Evolutionary conservation across 1,284 basidiomycete species (phyloP).

Genomic region (Puccinia coronata): DNA sequence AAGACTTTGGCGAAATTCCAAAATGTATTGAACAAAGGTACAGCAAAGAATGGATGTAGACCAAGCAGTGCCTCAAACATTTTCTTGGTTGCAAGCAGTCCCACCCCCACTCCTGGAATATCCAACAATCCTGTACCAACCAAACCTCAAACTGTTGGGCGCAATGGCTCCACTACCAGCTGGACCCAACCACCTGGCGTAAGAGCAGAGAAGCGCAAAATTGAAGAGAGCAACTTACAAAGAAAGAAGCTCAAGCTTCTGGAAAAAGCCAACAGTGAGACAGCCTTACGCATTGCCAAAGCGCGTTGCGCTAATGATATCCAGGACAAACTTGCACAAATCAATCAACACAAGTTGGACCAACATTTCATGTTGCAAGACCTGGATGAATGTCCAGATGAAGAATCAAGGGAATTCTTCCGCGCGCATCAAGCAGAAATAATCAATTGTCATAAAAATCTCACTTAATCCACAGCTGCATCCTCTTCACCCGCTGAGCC

Average conservation of each 20-base stretch:
- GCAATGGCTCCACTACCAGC: neutral
- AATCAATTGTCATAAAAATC: neutral
- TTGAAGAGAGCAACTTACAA: constrained; percentile 6
- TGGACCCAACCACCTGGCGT: neutral
- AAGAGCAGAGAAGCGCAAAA: neutral
- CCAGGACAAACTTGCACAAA: neutral
- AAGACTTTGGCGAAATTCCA: neutral
- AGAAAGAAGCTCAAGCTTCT: neutral
- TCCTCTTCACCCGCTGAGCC: neutral
- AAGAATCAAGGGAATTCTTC: neutral
- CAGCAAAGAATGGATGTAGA: neutral
- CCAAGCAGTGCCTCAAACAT: too few species aligned
- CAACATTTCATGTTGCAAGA: neutral
- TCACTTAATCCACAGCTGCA: neutral
- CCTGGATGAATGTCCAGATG: neutral
- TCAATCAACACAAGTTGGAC: neutral
- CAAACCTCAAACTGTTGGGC: neutral
- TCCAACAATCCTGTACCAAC: neutral
- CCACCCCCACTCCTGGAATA: neutral
- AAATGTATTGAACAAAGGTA: neutral
- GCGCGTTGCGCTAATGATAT: neutral
- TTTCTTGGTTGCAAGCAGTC: neutral
- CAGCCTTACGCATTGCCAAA: neutral
- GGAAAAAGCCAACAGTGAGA: neutral
- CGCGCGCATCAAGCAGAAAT: neutral